These are phyloP conservation scores for Monosporozyma yasuniensis DNA, from an alignment of 805 yeast genomes.

Conservation along the genomic window DNA sequence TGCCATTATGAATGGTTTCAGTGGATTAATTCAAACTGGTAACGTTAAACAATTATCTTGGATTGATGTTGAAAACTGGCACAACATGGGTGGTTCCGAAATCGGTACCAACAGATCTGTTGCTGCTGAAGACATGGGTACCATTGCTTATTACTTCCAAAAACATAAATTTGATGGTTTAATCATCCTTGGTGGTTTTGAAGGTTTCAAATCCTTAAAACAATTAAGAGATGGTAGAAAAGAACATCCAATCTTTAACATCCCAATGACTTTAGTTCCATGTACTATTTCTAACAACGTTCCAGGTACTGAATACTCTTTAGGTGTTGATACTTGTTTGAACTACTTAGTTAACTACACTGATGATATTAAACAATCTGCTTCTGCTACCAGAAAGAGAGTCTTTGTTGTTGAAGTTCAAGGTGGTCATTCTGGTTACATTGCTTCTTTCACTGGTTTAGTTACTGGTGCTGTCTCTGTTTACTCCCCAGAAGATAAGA, in stretches of 20 bases:
- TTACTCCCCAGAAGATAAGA: conserved; percentile 82
- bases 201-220: conserved; percentile 81
- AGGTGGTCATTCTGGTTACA: conserved; percentile 94
- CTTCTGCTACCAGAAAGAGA: conserved; percentile 87
- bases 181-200: conserved; percentile 91
- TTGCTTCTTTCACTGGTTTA: conserved; percentile 78
- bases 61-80: conserved; percentile 86
- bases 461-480: conserved; percentile 88
- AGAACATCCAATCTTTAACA: conserved; percentile 82
- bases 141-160: conserved; percentile 88
- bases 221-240: conserved; percentile 70
- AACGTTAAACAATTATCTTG: conserved; percentile 66
- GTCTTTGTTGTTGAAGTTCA: conserved; percentile 96
- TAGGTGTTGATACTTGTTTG: conserved; percentile 94
- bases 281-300: conserved; percentile 96
- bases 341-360: conserved; percentile 86
- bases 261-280: conserved; percentile 89
- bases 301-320: conserved; percentile 96
- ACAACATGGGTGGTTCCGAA: conserved; percentile 86
- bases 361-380: conserved; percentile 90
- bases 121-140: conserved; percentile 79
- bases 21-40: conserved; percentile 86
- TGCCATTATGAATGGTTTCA: conserved; percentile 89
- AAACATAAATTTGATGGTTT: conserved; percentile 82
- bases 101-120: conserved; percentile 90